A percentile compares a stretch with the other conserved stretches of the same genome.
Conservation (phyloP, 768 basidiomycete species). For the Stropharia rugosoannulata region DNA sequence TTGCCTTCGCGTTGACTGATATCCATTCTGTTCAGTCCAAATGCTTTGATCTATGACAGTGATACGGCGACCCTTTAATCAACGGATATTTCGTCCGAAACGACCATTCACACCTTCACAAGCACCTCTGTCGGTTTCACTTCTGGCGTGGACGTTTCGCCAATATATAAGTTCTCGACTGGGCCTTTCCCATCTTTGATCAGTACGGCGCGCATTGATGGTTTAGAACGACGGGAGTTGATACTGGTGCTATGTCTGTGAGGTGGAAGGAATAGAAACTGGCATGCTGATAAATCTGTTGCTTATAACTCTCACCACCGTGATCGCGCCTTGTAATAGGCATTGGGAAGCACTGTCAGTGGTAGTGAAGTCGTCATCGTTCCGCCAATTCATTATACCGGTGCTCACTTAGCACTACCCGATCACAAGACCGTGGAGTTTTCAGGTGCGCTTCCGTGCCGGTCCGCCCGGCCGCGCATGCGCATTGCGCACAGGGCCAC, state of each 20-base stretch:
- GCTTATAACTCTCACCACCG: background rate
- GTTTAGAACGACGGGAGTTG: background rate
- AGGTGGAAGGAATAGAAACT: background rate
- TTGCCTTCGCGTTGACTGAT: constrained; percentile 65
- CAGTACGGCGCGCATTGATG: constrained; percentile 72
- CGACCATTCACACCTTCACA: constrained; percentile 61
- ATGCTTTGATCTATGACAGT: constrained; percentile 61
- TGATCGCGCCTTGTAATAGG: background rate
- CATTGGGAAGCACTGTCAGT: background rate
- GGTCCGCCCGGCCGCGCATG: too few species aligned
- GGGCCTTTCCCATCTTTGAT: constrained; percentile 78
- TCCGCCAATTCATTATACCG: background rate
- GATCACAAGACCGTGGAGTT: too few species aligned
- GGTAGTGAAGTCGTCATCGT: background rate
- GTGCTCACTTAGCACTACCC: background rate
- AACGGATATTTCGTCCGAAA: background rate
- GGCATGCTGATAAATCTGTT: background rate
- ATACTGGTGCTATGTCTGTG: background rate
- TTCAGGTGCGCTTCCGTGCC: too few species aligned
- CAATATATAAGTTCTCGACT: constrained; percentile 75
- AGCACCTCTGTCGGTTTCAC: constrained; percentile 61
- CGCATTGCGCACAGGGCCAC: too few species aligned
- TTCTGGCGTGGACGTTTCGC: constrained; percentile 64
- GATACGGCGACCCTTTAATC: background rate
- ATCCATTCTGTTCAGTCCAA: constrained; percentile 92